Evolutionary conservation across 495 filamentous ascomycete genomes (phyloP), one percentile per base, ranked within the genome.

Genomic region (Aspergillus taichungensis): DNA sequence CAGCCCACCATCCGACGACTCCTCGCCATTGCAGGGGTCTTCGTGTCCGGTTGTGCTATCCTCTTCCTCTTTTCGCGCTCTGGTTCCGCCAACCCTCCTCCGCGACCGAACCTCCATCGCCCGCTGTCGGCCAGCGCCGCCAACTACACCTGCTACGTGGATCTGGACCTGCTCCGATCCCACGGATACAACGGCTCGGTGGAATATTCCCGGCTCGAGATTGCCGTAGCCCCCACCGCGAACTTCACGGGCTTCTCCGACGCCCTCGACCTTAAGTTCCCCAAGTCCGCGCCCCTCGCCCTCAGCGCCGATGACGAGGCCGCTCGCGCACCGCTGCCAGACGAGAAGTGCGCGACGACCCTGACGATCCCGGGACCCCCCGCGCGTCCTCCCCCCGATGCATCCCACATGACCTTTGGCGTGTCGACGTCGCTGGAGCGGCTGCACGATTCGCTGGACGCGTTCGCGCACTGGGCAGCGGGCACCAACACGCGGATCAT

Each of bases 381-480:
- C n/a, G 38, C 30, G 35, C 9, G 13, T 30, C 8, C 54, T 6
- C 47, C 34, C 3, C 50, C 51, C 34, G 68, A 78, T 55, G 76
- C 73, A 8, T 77, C 76, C 7, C 56, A 69, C 42, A 61, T 83
- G 34, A 56, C 77, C 29, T 79, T 83, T 51, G 82, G 79, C 44
- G 72, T 85, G 0, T 75, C 80, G 0, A 82, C 79, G 9, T 71
- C 70, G 4, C 64, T 78, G 36, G 60, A 66, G 1, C 67, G 79
- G 34, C 57, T 87, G 34, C 62, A 74, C 32, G 66, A 72, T 13
- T 80, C 76, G 2, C 66, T 82, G 6, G 60, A 71, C 12, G 65
- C 69, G 18, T 76, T 85, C 30, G 53, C 67, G 6, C 79, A 83
- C 54, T 85, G 82, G 82, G 73, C 81, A 0, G 64, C 72, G 0